These are phyloP conservation scores for Colletotrichum viniferum DNA, from an alignment of 2,329 filamentous ascomycete genomes.

Conservation along the genomic window DNA sequence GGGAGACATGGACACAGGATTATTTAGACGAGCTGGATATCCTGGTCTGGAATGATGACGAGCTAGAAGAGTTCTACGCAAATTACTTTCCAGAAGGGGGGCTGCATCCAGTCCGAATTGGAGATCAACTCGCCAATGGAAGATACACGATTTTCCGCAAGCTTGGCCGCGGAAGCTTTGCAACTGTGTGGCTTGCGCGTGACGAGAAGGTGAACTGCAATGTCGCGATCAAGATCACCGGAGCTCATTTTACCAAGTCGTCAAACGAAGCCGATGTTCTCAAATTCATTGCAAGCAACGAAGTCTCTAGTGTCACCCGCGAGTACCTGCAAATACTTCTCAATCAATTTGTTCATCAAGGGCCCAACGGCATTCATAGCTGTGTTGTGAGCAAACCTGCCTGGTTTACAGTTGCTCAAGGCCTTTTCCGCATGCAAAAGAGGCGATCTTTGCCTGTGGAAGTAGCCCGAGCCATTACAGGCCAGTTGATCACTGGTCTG, in stretches of 20 bases:
- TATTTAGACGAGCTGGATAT: not conserved
- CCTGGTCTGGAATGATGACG: not conserved
- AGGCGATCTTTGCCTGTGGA: accelerated
- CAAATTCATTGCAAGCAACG: not conserved
- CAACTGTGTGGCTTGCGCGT: not conserved
- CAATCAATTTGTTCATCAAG: not conserved
- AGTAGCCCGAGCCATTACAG: not conserved
- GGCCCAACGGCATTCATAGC: not conserved
- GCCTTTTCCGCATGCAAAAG: not conserved
- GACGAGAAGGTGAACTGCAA: not conserved
- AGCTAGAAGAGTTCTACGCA: not conserved
- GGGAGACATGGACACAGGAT: not conserved
- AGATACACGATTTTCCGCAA: not conserved
- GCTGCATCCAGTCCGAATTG: not conserved
- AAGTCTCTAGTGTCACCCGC: accelerated
- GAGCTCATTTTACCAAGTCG: not conserved
- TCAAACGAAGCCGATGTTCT: not conserved
- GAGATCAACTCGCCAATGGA: not conserved
- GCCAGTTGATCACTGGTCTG: accelerated
- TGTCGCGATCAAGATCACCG: not conserved
- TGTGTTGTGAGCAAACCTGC: not conserved
- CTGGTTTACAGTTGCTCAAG: not conserved
- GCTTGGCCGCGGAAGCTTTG: not conserved
- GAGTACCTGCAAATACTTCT: not conserved
- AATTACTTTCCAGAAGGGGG: not conserved